A percentile compares a stretch with the other conserved stretches of the same genome.
phyloP scores from a whole-genome alignment of 768 basidiomycete genomes.

The Xerocomellus chrysenteron region DNA sequence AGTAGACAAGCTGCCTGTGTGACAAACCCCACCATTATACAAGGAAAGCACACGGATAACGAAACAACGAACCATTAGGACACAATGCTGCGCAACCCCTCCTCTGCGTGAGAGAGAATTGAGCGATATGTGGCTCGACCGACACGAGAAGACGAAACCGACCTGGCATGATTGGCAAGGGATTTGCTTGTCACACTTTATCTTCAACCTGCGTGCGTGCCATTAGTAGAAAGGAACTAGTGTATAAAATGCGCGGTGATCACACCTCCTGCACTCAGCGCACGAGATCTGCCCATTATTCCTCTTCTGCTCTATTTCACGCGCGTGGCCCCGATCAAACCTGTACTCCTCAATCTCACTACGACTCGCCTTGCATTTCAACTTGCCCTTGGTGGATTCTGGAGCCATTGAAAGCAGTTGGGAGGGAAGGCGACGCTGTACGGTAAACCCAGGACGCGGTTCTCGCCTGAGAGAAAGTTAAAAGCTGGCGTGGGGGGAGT shows the following conservation, averaged over 20 bases:
- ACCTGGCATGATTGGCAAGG: slow-evolving; percentile 78
- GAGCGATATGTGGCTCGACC: not conserved
- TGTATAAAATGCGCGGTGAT: slow-evolving; percentile 43
- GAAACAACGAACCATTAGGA: slow-evolving; percentile 56
- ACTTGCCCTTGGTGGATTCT: slow-evolving; percentile 50
- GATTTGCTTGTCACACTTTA: slow-evolving; percentile 81
- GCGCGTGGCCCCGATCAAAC: slow-evolving; percentile 52
- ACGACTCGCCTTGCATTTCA: slow-evolving; percentile 48
- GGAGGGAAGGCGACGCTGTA: slow-evolving; percentile 3
- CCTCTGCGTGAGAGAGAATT: slow-evolving; percentile 38
- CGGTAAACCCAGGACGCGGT: slow-evolving; percentile 10
- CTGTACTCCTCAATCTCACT: slow-evolving; percentile 51
- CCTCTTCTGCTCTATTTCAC: slow-evolving; percentile 74
- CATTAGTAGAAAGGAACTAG: slow-evolving; percentile 20
- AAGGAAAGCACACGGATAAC: not conserved
- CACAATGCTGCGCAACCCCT: slow-evolving; percentile 69
- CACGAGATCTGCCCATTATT: slow-evolving; percentile 75
- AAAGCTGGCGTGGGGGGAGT: slow-evolving; percentile 22
- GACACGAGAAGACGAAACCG: slow-evolving; percentile 23
- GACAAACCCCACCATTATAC: not conserved
- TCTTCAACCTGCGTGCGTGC: slow-evolving; percentile 56
- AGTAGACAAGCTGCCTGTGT: slow-evolving; percentile 66
- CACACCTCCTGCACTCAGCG: slow-evolving; percentile 79
- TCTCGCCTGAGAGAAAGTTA: slow-evolving; percentile 23
- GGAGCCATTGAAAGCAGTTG: slow-evolving; percentile 46